Evolutionary conservation across 1,284 basidiomycete species (phyloP).

Genomic region (Gymnopus androsaceus): DNA sequence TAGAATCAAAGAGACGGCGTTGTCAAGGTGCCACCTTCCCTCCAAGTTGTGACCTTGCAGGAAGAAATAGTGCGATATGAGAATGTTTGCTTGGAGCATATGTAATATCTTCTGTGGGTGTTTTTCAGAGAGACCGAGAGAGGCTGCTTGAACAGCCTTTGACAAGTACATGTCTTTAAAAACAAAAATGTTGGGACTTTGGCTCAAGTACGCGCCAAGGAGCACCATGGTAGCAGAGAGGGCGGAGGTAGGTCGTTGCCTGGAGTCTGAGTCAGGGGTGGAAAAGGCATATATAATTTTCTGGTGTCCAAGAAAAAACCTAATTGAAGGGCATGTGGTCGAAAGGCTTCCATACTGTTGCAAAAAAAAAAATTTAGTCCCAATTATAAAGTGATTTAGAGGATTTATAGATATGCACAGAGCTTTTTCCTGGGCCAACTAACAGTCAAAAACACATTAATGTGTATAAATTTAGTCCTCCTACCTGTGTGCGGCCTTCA

Average conservation of each 20-base stretch:
- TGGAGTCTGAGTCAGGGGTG: not conserved
- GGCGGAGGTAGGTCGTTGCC: not conserved
- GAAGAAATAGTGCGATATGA: conserved; percentile 16
- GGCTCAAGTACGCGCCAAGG: conserved; percentile 6
- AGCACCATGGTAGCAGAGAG: conserved; percentile 6
- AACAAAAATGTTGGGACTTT: not conserved
- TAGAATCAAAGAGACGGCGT: conserved; percentile 16
- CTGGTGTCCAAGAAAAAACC: conserved; percentile 41
- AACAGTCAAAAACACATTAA: not conserved
- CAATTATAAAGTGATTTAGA: not conserved
- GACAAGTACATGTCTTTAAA: not conserved
- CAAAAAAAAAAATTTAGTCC: not conserved
- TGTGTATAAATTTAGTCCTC: not conserved
- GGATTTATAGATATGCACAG: conserved; percentile 6
- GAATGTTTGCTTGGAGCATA: conserved; percentile 14
- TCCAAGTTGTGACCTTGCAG: conserved; percentile 3
- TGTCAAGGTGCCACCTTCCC: conserved; percentile 14
- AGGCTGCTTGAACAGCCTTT: conserved; percentile 1
- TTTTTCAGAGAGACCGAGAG: conserved; percentile 9
- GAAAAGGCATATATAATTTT: conserved; percentile 23
- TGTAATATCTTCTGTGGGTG: conserved; percentile 12
- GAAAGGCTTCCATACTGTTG: conserved; percentile 35
- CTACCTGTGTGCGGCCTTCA: no score
- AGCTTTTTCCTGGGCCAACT: not conserved
- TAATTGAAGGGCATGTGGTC: conserved; percentile 33